Base-by-base conservation (phyloP, 257 asterid genomes). In the Ligustrum vulgare region DNA sequence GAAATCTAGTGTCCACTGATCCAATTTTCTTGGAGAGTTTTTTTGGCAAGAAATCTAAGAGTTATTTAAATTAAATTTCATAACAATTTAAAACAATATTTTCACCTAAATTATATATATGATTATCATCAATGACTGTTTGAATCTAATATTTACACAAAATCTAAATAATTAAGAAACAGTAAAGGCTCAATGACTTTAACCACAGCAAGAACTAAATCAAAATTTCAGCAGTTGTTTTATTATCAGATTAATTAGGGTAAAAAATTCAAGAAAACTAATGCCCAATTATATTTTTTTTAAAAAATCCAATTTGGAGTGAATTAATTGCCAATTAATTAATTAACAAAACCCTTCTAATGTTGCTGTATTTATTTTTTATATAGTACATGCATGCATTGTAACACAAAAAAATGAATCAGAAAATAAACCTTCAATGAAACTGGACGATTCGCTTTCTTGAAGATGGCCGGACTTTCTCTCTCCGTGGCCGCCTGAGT, bases 371-470 rank as follows among this genome's bases (percentile, higher is more conserved):
- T 47, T 47, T 47, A 47, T 47, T 47, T 47, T 3, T 18, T 45
- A 37, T 28, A 33, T 12, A 37, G 9, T 45, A 31, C 49, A 51
- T 54, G 67, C 74, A 70, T 58, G 67, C 72, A 28, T 13, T 28
- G 11, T 18, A 60, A 10, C 54, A n/a, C 8, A 25, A 4, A 2
- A 2, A 65, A 12, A 8, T 2, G 22, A 43, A 11, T 2, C 0
- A 32, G 9, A 2, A 10, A 56, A 65, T 8, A 25, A 10, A 88
- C 93, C 96, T 83, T 85, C 62, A 90, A 79, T 13, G 89, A 75
- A 82, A 90, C 88, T 2, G 84, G 85, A 70, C 78, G 82, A 82
- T 70, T 82, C 12, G 89, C 80, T 71, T 86, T 86, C 73, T 79
- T 75, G 85, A 89, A 86, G 68, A 84, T 79, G 81, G 88, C 51